Evolutionary conservation across 225 moss, liverwort and hornwort species (phyloP).

Genomic region (Polytrichum commune): DNA sequence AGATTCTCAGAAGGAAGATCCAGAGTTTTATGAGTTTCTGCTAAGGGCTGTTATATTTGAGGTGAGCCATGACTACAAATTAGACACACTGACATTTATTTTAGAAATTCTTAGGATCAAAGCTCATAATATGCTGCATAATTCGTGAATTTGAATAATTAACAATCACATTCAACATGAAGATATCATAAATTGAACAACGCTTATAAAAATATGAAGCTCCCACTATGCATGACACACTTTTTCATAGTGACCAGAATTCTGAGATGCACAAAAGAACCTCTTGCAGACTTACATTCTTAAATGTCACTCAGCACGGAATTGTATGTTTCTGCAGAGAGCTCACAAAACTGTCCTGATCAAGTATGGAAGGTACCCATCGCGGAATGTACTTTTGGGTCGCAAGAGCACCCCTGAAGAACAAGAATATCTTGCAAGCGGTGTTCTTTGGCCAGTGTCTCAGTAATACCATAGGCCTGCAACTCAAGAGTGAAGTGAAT

Average conservation of each 20-base stretch:
- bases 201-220: neutral
- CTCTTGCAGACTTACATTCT: neutral
- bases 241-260: too few relatives aligned
- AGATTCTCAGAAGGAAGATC: conserved; percentile 33
- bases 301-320: neutral
- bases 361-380: conserved; percentile 72
- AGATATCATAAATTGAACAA: neutral
- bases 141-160: neutral
- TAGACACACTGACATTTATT: too few relatives aligned
- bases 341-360: conserved; percentile 47
- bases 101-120: neutral
- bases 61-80: conserved; percentile 24
- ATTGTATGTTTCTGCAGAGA: conserved; percentile 31
- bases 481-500: too few relatives aligned
- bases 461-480: conserved; percentile 9
- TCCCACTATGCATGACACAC: neutral
- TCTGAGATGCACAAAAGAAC: neutral
- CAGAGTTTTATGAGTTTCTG: conserved; percentile 29
- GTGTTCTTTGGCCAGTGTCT: conserved; percentile 27
- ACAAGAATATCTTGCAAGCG: conserved; percentile 49
- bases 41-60: conserved; percentile 19
- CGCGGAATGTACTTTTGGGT: conserved; percentile 61
- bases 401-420: conserved; percentile 55
- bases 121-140: neutral
- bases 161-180: neutral